Percentiles rank a stretch among this genome's conserved stretches.
Conservation (phyloP, 257 asterid genomes). For the Fraxinus quadrangulata region DNA sequence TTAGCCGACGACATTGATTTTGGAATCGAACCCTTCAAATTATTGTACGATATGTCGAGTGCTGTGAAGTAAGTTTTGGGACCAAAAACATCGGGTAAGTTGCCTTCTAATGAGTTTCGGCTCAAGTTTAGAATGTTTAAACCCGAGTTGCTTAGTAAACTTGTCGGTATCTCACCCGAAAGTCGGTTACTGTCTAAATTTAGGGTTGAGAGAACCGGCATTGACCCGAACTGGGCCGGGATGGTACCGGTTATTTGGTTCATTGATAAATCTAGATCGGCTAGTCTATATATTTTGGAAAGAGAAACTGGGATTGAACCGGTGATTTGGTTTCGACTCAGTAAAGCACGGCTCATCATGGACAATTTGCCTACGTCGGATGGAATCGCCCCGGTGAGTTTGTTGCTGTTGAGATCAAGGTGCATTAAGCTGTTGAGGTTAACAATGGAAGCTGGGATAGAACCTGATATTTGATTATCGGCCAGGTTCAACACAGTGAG, state of each 20-base stretch:
- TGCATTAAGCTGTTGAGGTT: conserved; percentile 73
- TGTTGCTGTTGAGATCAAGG: conserved; percentile 73
- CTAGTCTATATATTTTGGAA: conserved; percentile 56
- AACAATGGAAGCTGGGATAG: conserved; percentile 60
- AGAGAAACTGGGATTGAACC: conserved; percentile 73
- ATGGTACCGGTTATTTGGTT: conserved; percentile 67
- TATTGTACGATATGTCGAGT: conserved; percentile 73
- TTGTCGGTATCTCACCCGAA: conserved; percentile 59
- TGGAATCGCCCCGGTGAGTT: conserved; percentile 69
- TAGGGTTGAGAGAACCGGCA: conserved; percentile 87
- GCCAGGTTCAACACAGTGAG: conserved; percentile 83
- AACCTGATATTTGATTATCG: conserved; percentile 75
- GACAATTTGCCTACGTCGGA: conserved; percentile 65
- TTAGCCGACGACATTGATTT: conserved; percentile 56
- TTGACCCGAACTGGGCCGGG: conserved; percentile 72
- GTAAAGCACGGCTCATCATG: conserved; percentile 87
- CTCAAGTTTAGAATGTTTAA: conserved; percentile 73
- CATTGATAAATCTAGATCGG: conserved; percentile 77
- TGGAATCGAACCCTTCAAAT: conserved; percentile 68
- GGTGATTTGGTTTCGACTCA: conserved; percentile 70
- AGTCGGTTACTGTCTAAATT: conserved; percentile 65
- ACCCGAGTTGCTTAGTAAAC: conserved; percentile 61
- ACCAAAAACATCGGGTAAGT: conserved; percentile 71
- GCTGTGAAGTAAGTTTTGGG: conserved; percentile 63
- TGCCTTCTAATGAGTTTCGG: conserved; percentile 66